Evolutionary conservation across 208 protist species (phyloP).

Genomic region (Wallacemonas collosoma): DNA sequence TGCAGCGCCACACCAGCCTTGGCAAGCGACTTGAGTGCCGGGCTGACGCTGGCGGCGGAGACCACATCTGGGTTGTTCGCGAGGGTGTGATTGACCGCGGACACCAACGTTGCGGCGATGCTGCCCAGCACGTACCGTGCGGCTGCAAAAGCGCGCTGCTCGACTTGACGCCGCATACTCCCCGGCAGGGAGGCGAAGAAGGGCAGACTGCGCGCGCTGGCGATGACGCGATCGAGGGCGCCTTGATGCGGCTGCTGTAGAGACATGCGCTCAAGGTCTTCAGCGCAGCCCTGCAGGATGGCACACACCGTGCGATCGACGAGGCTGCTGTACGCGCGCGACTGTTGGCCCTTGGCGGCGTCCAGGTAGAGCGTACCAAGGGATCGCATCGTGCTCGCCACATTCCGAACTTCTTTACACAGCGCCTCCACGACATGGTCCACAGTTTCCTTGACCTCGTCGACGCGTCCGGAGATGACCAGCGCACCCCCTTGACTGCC

Average conservation of each 20-base stretch:
- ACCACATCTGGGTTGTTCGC: constrained; percentile 11
- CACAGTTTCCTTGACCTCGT: constrained; percentile 2
- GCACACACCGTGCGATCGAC: constrained; percentile 43
- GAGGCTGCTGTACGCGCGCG: constrained; percentile 30
- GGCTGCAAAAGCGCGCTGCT: constrained; percentile 23
- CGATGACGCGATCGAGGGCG: constrained; percentile 3
- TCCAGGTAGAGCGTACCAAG: constrained; percentile 73
- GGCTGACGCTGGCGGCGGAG: background rate
- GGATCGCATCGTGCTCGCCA: constrained; percentile 56
- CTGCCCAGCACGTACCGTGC: constrained; percentile 30
- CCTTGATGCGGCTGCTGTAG: constrained; percentile 15
- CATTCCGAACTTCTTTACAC: constrained; percentile 52
- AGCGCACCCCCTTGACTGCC: constrained; percentile 35
- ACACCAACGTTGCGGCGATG: constrained; percentile 11
- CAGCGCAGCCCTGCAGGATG: constrained; percentile 22
- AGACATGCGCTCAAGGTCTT: constrained; percentile 14
- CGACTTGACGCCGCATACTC: constrained; percentile 5
- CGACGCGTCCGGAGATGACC: constrained; percentile 4
- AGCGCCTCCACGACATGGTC: constrained; percentile 21
- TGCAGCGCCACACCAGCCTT: constrained; percentile 31
- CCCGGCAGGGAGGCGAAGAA: background rate
- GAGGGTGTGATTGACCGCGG: background rate
- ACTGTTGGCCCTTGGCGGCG: constrained; percentile 43
- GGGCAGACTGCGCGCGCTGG: background rate
- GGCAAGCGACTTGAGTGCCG: constrained; percentile 14